Evolutionary conservation across 805 yeast species (phyloP).

Genomic region (Pachysolen tannophilus): DNA sequence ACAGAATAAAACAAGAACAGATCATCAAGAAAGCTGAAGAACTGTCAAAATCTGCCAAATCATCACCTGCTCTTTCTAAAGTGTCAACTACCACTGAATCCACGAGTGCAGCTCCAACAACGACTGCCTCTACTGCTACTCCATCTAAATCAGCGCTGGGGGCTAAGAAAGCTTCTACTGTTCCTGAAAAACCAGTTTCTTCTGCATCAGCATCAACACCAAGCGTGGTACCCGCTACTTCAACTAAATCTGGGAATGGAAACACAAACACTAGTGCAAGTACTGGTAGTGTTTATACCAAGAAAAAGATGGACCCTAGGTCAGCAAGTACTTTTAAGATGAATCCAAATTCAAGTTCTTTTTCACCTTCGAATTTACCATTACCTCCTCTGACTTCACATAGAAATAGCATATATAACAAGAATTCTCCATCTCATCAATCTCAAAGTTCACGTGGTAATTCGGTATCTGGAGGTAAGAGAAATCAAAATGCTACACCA

Average conservation of each 20-base stretch:
- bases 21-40: conserved; percentile 27
- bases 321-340: conserved; percentile 56
- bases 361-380: conserved; percentile 37
- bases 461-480: conserved; percentile 2
- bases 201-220: conserved; percentile 8
- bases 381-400: conserved; percentile 13
- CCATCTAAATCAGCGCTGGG: conserved; percentile 5
- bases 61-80: conserved; percentile 12
- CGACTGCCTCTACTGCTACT: conserved; percentile 4
- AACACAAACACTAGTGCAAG: conserved; percentile 2
- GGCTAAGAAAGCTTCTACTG: conserved; percentile 4
- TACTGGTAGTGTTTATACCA: conserved; percentile 13
- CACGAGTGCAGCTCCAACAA: conserved; percentile 9
- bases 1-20: conserved; percentile 56
- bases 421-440: background rate
- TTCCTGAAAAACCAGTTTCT: conserved; percentile 6
- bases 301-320: conserved; percentile 47
- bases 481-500: conserved; percentile 9
- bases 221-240: conserved; percentile 6
- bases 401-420: background rate
- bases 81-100: conserved; percentile 12
- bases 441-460: conserved; percentile 12
- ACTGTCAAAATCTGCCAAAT: conserved; percentile 11
- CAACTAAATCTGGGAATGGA: no score
- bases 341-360: conserved; percentile 61